Base-by-base conservation (phyloP, 2,329 filamentous ascomycete genomes). In the Dactylonectria macrodidyma region DNA sequence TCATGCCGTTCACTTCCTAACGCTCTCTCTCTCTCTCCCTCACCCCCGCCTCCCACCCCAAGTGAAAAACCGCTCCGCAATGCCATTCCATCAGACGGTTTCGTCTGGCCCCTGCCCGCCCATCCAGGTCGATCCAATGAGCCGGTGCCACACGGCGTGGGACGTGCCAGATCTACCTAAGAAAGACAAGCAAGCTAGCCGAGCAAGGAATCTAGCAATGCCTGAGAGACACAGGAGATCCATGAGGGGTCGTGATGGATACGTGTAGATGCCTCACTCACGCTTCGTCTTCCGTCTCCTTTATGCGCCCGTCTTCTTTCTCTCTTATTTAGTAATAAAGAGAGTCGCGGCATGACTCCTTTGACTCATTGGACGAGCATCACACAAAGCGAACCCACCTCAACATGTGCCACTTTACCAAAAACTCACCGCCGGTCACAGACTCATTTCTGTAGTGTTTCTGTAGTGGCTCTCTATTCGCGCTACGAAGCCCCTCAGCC, bases 101-200 rank as follows among this genome's bases (percentile, higher is more conserved):
- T 66, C 47, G 41, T 51, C 56, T 60, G 66, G 65, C 72, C 73
- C 71, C 62, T 62, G 59, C 48, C 52, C 67, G 62, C 65, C 47
- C 34, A 65, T 50, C 68, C 64, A 62, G 59, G 62, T 66, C 68
- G 66, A 73, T 69, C 74, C 74, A 76, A 76, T 76, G 68, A 76
- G 73, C 74, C 74, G 59, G 65, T 74, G 74, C 74, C 74, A 76
- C 74, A 76, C 70, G 65, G 38, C 68, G 44, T 54, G 47, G 57
- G 58, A 62, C 58, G 57, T 59, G 67, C 66, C 60, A 68, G 64
- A 68, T 57, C 70, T 69, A 69, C 74, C 26, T 7, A 30, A 30
- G 26, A 71, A 41, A 51, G 52, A 52, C 50, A 12, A 16, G 48
- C 48, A 52, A 19, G 26, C 26, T 62, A 66, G 62, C 64, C 59